Evolutionary conservation across 192 early-diverging fungal genomes (phyloP).

Genomic region (Lunasporangiospora selenospora): DNA sequence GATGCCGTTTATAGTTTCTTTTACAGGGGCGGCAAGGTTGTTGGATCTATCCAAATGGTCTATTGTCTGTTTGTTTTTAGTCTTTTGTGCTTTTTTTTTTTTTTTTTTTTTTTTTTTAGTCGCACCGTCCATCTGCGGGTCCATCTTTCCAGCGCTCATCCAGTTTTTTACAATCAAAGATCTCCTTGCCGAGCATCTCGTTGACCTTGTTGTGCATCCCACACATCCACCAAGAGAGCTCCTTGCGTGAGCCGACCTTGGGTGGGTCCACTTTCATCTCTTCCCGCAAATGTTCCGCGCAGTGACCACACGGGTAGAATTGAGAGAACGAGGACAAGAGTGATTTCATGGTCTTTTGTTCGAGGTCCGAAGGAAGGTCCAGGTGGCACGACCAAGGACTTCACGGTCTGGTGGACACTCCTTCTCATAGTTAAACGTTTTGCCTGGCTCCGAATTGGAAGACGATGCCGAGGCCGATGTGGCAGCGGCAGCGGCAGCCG

Average conservation of each 20-base stretch:
- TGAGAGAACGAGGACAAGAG: conserved; percentile 80
- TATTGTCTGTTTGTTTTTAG: background rate
- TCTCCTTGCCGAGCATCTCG: conserved; percentile 81
- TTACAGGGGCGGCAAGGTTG: too few species aligned
- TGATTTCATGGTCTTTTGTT: conserved; percentile 78
- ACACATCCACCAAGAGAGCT: conserved; percentile 90
- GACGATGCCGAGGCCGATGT: conserved; percentile 2
- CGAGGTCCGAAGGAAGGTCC: conserved; percentile 86
- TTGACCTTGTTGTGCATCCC: conserved; percentile 97
- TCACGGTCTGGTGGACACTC: conserved; percentile 86
- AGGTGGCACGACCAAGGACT: conserved; percentile 87
- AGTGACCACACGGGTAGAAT: conserved; percentile 93
- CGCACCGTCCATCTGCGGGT: conserved; percentile 75
- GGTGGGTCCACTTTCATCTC: conserved; percentile 84
- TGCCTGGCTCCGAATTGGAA: conserved; percentile 28
- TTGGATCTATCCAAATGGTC: too few species aligned
- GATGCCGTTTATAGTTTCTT: too few species aligned
- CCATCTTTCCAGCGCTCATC: conserved; percentile 94
- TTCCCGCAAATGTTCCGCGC: conserved; percentile 83
- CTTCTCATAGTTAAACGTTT: conserved; percentile 32
- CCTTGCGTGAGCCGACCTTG: conserved; percentile 68
- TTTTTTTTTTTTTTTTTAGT: conserved; percentile 25
- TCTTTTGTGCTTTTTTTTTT: background rate
- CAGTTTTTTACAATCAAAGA: conserved; percentile 94
- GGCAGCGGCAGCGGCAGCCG: background rate